A percentile compares a stretch with the other conserved stretches of the same genome.
phyloP scores from a whole-genome alignment of 2,329 filamentous ascomycete genomes.

The Fusarium musae region DNA sequence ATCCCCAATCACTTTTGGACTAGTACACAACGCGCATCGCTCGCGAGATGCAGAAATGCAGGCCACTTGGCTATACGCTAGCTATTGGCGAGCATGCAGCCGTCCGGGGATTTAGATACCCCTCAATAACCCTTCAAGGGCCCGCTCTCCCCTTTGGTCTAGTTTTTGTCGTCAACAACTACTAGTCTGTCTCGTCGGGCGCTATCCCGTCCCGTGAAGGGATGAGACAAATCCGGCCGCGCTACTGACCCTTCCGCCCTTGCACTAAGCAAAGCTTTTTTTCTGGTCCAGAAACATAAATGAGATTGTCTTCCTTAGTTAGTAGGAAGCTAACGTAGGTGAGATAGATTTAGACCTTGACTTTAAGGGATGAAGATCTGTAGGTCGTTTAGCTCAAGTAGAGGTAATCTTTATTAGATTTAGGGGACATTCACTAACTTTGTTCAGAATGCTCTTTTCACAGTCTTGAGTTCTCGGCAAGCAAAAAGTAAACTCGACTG shows the following conservation, averaged over 20 bases:
- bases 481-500: no score
- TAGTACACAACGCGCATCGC: rapidly evolving
- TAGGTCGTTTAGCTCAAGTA: no score
- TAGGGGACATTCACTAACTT: no score
- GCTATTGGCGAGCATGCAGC: not conserved
- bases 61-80: rapidly evolving
- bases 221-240: not conserved
- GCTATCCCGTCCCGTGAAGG: not conserved
- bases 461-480: no score
- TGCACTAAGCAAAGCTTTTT: not conserved
- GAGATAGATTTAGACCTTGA: no score
- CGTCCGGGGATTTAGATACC: not conserved
- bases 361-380: no score
- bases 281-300: rapidly evolving
- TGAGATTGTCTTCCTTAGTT: rapidly evolving
- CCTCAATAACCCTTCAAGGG: not conserved
- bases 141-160: rapidly evolving
- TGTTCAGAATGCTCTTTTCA: no score
- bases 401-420: no score
- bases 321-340: no score
- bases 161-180: not conserved
- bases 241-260: not conserved
- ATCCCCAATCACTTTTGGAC: not conserved
- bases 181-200: rapidly evolving
- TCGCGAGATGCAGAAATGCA: rapidly evolving